Evolutionary conservation across 2,329 filamentous ascomycete species (phyloP), one percentile per base, ranked within the genome.

Genomic region (Colletotrichum sp.): DNA sequence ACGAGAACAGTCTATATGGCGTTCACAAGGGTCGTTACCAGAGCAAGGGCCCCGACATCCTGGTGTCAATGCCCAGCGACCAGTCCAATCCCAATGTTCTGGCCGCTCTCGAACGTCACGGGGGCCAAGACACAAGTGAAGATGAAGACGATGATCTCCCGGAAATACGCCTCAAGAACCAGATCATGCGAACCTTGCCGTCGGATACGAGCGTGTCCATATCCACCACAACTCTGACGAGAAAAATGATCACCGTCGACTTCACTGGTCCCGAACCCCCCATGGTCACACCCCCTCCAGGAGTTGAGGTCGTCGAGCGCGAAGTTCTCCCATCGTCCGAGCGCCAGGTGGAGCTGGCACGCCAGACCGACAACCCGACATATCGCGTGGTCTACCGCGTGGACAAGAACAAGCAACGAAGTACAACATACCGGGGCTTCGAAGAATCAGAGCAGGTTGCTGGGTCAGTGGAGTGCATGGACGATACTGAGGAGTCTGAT

Each of bases 161-260:
- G 5, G 88, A 90, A 79, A 82, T 81, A 57, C 86, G 84, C 60
- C 88, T 91, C 65, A 91, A 86, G 81, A 88, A 85, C 77, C 90
- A 89, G 78, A 92, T 91, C 64, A 82, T 89, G 78, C 88, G 88
- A 65, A 87, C 92, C 0, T 82, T 93, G 6, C 88, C 91, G 1
- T 82, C 88, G 0, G 88, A 90, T 60, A 89, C 92, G 0, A 88
- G 88, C n/a, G 89, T 93, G 8, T 90, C 90, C 10, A 90, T 93
- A 49, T 90, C 89, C 1, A 92, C 91, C 8, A 89, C 89, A 4
- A 90, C 91, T 0, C 88, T 88, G 2, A 92, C 90, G 2, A 91
- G 89, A 9, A 92, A 93, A 77, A 93, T 88, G 16, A 92, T 93
- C 79, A 93, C 92, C 0, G 91, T 93, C 4, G 91, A 93, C 69